A percentile compares a stretch with the other conserved stretches of the same genome.
phyloP scores from a whole-genome alignment of 2,329 filamentous ascomycete genomes.

The Diaporthe sp. region DNA sequence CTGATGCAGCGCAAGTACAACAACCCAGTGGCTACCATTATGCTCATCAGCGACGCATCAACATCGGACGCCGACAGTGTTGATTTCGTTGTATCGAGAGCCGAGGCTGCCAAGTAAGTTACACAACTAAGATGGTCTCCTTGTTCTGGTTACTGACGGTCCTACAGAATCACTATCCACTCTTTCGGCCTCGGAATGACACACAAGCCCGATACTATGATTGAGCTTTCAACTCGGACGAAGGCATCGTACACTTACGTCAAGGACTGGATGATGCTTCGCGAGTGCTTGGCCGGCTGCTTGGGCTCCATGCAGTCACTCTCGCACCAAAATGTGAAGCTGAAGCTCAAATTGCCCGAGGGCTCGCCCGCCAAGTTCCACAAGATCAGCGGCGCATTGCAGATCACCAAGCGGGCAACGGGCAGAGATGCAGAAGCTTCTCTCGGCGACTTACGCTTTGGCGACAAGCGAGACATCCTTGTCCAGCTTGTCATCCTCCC shows the following conservation, averaged over 20 bases:
- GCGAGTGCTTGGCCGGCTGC: conserved; percentile 94
- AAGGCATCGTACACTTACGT: conserved; percentile 99
- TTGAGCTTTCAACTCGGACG: conserved; percentile 93
- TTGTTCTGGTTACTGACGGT: conserved; percentile 45
- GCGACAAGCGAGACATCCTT: conserved; percentile 93
- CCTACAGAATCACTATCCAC: conserved; percentile 85
- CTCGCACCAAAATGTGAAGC: conserved; percentile 98
- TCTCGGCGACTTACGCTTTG: conserved; percentile 92
- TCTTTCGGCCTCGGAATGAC: conserved; percentile 97
- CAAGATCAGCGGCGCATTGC: conserved; percentile 96
- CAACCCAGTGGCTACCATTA: conserved; percentile 94
- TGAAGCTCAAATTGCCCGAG: conserved; percentile 93
- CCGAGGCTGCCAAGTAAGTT: conserved; percentile 94
- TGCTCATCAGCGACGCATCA: conserved; percentile 97
- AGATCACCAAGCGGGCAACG: conserved; percentile 96
- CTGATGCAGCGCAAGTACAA: conserved; percentile 97
- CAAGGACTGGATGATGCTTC: conserved; percentile 99
- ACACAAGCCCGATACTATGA: conserved; percentile 99
- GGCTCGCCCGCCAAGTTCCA: conserved; percentile 98
- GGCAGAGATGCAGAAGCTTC: conserved; percentile 94
- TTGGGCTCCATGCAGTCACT: conserved; percentile 91
- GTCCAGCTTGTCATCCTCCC: conserved; percentile 94
- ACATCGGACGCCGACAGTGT: conserved; percentile 95
- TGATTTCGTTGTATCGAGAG: conserved; percentile 96
- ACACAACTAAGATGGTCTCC: neutral